Base-by-base conservation (phyloP, 2,329 filamentous ascomycete species). In the Microcyclospora pomicola region DNA sequence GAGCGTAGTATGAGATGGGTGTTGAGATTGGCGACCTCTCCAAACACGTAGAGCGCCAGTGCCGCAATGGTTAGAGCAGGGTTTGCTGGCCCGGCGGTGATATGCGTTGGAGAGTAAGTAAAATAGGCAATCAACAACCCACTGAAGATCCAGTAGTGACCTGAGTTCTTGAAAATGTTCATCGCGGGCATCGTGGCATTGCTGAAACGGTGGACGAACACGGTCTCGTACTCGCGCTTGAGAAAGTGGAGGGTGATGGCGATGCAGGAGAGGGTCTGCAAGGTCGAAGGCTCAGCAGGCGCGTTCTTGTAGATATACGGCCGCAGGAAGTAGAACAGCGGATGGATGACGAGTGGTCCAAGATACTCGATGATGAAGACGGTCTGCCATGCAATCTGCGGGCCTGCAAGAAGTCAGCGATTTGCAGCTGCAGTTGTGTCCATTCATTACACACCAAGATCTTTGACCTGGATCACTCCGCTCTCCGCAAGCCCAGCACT, bases 301-400 rank as follows among this genome's bases (percentile, higher is more conserved):
- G 59, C 47, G 43, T 62, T 67, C 46, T 68, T 68, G 64, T 85
- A 86, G 51, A 86, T 67, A 59, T 80, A 77, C 15, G 81, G 76
- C 35, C 86, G 82, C 39, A 82, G 67, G 49, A 72, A 62, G 60
- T 73, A 77, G 59, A 86, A 69, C 51, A 83, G 67, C 33, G 75
- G 73, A 66, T 95, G 87, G 65, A 96, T 82, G 53, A 95, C 64
- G 53, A 96, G 73, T 5, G 91, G 91, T 3, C 91, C 91, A 48
- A 91, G 65, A 62, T 98, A 98, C 65, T 98, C 91, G 66, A 95
- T 78, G 45, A 95, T 66, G 69, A 88, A 98, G 60, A 96, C 88
- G 43, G 84, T 91, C 47, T 77, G 79, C 91, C 91, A 98, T 45
- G 76, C 77, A 39, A 95, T 80, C 62, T 98, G 91, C 35, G 79